A percentile compares a stretch with the other conserved stretches of the same genome.
These are phyloP conservation scores for Clitopilus passeckerianus DNA, from an alignment of 768 basidiomycete genomes.

Conservation along the genomic window DNA sequence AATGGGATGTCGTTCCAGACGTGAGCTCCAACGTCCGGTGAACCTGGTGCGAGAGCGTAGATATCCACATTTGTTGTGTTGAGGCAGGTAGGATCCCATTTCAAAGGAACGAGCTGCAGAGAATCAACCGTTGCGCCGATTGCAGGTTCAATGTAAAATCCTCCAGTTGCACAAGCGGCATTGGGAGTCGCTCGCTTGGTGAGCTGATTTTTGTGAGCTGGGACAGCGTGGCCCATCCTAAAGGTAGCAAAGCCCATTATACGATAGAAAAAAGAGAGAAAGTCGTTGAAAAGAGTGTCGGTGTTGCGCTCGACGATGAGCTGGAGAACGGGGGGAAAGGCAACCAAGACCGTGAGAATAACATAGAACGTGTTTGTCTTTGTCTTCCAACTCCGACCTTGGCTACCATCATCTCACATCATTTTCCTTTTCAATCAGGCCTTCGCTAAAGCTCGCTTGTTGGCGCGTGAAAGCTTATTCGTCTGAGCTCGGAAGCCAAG, in stretches of 20 bases:
- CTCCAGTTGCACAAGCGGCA: constrained; percentile 49
- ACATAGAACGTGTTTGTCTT: background rate
- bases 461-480: background rate
- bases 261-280: background rate
- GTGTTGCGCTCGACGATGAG: constrained; percentile 1
- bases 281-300: constrained; percentile 1
- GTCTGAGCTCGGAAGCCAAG: too few relatives aligned
- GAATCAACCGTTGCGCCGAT: constrained; percentile 41
- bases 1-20: constrained; percentile 52
- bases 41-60: constrained; percentile 54
- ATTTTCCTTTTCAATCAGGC: background rate
- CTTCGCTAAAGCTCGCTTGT: background rate
- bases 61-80: constrained; percentile 52
- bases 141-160: constrained; percentile 56
- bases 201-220: background rate
- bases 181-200: constrained; percentile 1
- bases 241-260: background rate
- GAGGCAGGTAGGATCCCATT: constrained; percentile 65
- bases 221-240: background rate
- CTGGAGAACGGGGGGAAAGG: background rate
- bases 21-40: constrained; percentile 40
- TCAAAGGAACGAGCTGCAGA: constrained; percentile 44
- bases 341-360: background rate
- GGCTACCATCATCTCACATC: background rate
- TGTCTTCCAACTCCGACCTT: background rate